Percentiles rank a stretch among this genome's conserved stretches.
These are phyloP conservation scores for Cystoderma amianthinum DNA, from an alignment of 768 basidiomycete species.

Conservation along the genomic window DNA sequence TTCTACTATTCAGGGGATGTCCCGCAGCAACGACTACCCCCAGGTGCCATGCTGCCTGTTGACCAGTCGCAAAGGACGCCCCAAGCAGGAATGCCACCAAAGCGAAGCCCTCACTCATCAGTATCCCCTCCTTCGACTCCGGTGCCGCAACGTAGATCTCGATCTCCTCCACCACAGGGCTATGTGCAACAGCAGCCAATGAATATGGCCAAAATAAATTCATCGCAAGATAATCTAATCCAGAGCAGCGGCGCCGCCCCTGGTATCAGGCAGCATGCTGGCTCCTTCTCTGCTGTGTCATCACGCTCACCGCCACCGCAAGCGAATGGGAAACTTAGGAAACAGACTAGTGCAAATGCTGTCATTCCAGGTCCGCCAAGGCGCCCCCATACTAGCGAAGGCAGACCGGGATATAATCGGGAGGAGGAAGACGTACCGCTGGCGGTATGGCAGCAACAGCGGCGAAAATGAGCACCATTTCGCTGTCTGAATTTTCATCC, in stretches of 20 bases:
- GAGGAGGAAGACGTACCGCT: conserved; percentile 82
- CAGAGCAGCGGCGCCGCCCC: conserved; percentile 9
- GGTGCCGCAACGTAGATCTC: conserved; percentile 11
- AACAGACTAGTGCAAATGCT: conserved; percentile 63
- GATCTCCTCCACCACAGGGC: neutral
- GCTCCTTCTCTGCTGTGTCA: conserved; percentile 69
- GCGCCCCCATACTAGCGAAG: conserved; percentile 36
- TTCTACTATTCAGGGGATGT: conserved; percentile 29
- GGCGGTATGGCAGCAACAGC: conserved; percentile 75
- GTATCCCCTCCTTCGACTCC: conserved; percentile 47
- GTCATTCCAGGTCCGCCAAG: conserved; percentile 20
- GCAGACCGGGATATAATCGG: conserved; percentile 22
- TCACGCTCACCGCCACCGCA: conserved; percentile 26
- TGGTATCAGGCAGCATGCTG: conserved; percentile 39
- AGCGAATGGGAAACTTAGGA: conserved; percentile 51
- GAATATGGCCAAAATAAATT: conserved; percentile 17
- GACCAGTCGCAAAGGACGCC: conserved; percentile 29
- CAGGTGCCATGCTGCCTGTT: conserved; percentile 57
- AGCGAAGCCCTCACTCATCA: conserved; percentile 23
- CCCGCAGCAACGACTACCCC: conserved; percentile 38
- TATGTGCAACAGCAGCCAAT: conserved; percentile 1
- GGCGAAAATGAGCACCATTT: conserved; percentile 36
- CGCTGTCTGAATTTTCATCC: neutral
- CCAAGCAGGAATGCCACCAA: conserved; percentile 19
- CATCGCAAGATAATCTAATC: conserved; percentile 26